Percentiles rank a stretch among this genome's conserved stretches.
phyloP scores from a whole-genome alignment of 1,139 yeast species.

The Scheffersomyces illinoinensis region DNA sequence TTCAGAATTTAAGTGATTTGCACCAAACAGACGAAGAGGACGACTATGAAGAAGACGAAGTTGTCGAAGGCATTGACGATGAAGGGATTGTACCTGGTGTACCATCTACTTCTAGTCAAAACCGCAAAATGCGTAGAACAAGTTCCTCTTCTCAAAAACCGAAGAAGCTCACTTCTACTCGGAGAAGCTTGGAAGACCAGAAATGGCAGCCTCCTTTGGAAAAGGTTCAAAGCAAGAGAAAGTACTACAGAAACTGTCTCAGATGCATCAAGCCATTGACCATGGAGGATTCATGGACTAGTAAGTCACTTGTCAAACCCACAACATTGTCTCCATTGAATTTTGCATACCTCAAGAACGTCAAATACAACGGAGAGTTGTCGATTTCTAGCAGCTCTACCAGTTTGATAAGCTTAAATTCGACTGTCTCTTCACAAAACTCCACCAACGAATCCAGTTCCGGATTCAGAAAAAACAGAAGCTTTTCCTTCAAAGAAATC shows the following conservation, averaged over 20 bases:
- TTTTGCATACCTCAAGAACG: conserved; percentile 22
- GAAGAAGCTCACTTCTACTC: not conserved
- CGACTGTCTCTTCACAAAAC: conserved; percentile 6
- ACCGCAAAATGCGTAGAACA: not conserved
- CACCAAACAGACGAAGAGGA: conserved; percentile 43
- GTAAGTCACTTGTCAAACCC: conserved; percentile 48
- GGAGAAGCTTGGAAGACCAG: conserved; percentile 5
- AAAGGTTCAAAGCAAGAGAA: conserved; percentile 41
- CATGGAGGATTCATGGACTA: conserved; percentile 56
- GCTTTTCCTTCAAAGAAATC: conserved; percentile 16
- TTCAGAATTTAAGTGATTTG: conserved; percentile 32
- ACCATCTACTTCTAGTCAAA: not conserved
- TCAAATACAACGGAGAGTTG: conserved; percentile 16
- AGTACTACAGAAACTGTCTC: conserved; percentile 52
- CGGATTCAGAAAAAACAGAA: conserved; percentile 13
- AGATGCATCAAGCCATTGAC: conserved; percentile 59
- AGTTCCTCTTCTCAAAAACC: not conserved
- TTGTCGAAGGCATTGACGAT: conserved; percentile 17
- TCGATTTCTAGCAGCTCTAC: conserved; percentile 15
- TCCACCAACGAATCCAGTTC: conserved; percentile 6
- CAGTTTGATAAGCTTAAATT: conserved; percentile 19
- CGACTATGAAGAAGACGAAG: conserved; percentile 26
- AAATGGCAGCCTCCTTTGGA: conserved; percentile 52
- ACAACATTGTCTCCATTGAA: conserved; percentile 34
- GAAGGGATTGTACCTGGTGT: conserved; percentile 5